Evolutionary conservation across 2,329 filamentous ascomycete genomes (phyloP), one percentile per base, ranked within the genome.

Genomic region (Helotiales sp.): DNA sequence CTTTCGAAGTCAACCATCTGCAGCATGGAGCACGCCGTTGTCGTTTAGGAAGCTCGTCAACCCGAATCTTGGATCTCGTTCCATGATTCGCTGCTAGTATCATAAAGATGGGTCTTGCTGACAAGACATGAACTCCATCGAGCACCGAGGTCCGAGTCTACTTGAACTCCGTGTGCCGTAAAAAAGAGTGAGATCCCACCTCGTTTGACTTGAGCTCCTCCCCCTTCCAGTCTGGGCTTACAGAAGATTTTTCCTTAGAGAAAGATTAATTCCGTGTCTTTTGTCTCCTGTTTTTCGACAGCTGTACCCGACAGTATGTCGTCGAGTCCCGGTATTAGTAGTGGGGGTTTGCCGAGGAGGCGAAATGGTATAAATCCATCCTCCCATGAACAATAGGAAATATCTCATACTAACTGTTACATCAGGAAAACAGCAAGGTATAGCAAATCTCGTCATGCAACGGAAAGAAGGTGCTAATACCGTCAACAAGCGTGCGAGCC

Each of bases 401-500:
- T 15, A 10, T 15, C 31, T 10, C 31, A 34, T 13, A 34, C n/a
- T 12, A 10, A 22, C 12, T 33, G 29, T 17, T n/a, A 27, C 10
- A 48, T 12, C 24, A 48, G 38, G 46, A 8, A 49, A 33, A 8
- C 46, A 49, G 27, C 46, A 49, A 31, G 46, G 46, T 30, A 31
- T 30, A 34, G n/a, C 22, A 19, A 13, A 15, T 12, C 15, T 4
- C 19, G n/a, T 25, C 19, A 38, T 24, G 19, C n/a, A 27, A 44
- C 9, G 15, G 4, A 15, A 15, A 24, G n/a, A 44, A n/a, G n/a
- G n/a, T n/a, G 42, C 27, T 48, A 48, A 48, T 31, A 12, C 46
- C 25, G 29, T 17, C 2, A 19, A 7, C 22, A 33, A 30, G 29
- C 25, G 46, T 68, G 65, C 34, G 66, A 67, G 46, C 66, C 66